phyloP scores from a whole-genome alignment of 78 protist species.

The Mantamonas sphyraenae region DNA sequence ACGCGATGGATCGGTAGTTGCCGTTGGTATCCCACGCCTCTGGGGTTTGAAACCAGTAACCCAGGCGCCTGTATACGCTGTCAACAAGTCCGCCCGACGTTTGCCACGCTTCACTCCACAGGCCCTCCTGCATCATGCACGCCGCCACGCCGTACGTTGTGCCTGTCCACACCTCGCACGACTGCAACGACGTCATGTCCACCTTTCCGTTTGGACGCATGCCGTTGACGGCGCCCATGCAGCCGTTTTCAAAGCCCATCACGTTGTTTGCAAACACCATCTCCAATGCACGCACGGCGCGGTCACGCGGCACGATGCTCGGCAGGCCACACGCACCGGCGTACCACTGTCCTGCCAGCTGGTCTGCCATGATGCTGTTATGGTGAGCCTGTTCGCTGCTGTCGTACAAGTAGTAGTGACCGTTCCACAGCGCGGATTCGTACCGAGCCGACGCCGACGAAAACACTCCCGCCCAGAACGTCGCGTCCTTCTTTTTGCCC shows the following conservation, averaged over 20 bases:
- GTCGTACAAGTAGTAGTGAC: slow-evolving; percentile 17
- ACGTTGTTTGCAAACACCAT: slow-evolving; percentile 5
- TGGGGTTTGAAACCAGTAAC: slow-evolving; percentile 21
- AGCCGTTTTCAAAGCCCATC: background rate
- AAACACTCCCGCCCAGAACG: background rate
- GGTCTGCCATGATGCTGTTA: slow-evolving; percentile 18
- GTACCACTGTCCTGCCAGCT: slow-evolving; percentile 14
- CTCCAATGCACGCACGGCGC: slow-evolving; percentile 1
- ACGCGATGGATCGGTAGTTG: slow-evolving; percentile 5
- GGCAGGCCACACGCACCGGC: slow-evolving; percentile 1
- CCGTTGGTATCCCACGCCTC: slow-evolving; percentile 13
- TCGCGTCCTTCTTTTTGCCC: background rate
- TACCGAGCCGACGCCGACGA: background rate
- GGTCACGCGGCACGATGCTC: background rate
- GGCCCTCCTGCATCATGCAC: slow-evolving; percentile 12
- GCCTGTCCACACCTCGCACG: slow-evolving; percentile 12
- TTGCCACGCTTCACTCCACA: background rate
- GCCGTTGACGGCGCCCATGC: slow-evolving; percentile 18
- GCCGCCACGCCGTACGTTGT: slow-evolving; percentile 17
- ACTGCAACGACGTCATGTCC: slow-evolving; percentile 11
- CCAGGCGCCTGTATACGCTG: background rate
- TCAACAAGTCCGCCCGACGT: slow-evolving; percentile 5
- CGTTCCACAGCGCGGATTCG: slow-evolving; percentile 20
- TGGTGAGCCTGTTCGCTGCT: background rate
- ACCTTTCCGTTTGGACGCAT: slow-evolving; percentile 15